phyloP scores from a whole-genome alignment of 1,284 basidiomycete species.

The Afroboletus lepidellus region DNA sequence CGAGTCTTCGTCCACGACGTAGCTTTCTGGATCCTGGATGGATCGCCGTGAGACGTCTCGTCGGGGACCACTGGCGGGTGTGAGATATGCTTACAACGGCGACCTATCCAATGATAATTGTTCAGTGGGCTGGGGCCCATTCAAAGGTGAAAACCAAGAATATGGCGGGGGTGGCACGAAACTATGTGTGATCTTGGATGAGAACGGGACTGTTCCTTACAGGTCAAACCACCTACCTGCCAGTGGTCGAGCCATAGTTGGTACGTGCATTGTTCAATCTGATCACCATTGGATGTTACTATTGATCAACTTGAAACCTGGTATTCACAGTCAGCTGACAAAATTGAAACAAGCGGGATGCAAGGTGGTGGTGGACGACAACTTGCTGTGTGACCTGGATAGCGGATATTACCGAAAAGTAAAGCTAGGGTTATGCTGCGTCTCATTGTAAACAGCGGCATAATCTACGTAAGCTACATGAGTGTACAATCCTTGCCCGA shows the following conservation, averaged over 20 bases:
- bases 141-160: background rate
- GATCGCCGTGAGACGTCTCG: background rate
- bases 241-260: constrained; percentile 15
- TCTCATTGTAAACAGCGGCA: background rate
- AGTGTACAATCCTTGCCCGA: constrained; percentile 54
- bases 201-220: too few relatives aligned
- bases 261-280: background rate
- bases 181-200: constrained; percentile 2
- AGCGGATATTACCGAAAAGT: too few relatives aligned
- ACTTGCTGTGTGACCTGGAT: too few relatives aligned
- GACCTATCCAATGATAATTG: background rate
- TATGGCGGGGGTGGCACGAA: constrained; percentile 17
- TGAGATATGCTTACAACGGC: constrained; percentile 10
- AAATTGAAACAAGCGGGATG: too few relatives aligned
- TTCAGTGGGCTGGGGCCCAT: background rate
- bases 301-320: background rate
- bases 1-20: background rate
- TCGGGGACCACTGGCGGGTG: too few relatives aligned
- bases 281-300: constrained; percentile 1
- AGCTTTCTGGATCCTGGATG: background rate
- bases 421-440: too few relatives aligned
- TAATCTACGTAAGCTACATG: constrained; percentile 45
- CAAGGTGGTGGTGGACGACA: too few relatives aligned
- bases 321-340: too few relatives aligned
- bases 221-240: constrained; percentile 1